Evolutionary conservation across 805 yeast genomes (phyloP), one percentile per base, ranked within the genome.

Genomic region (Zygosaccharomyces pseudorouxii): DNA sequence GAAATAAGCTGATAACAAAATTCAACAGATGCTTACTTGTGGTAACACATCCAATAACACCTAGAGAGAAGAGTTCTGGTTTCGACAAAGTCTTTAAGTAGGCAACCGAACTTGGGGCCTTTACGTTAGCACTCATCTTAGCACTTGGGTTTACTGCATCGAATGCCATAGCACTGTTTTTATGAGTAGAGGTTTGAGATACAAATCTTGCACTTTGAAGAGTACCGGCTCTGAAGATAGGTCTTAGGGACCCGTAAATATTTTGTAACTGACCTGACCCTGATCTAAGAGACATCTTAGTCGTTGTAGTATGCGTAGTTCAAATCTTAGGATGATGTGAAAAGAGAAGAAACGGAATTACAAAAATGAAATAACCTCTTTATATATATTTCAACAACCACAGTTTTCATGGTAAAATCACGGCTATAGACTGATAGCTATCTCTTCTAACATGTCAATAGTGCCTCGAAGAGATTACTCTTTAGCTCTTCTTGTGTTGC

Each of bases 31-130:
- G 75, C 58, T 81, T 82, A 64, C 81, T 81, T 29, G 82, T 55
- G 1, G 92, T 85, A 37, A 84, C 84, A 37, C 80, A 50, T 5
- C 93, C 93, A 54, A 86, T 85, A 49, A 83, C 70, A 35, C 82
- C 77, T 54, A 81, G 78, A 1, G 87, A 82, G 40, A 85, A 65
- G 45, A 86, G 70, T 64, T 84, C 86, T 5, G 73, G 62, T 42
- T 67, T 71, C 30, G 75, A 73, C 35, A 84, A 69, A 4, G 80
- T 75, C 50, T 77, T 79, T 48, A 84, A 67, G 62, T 81, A 81
- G 6, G 53, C 47, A 4, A 57, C 62, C 1, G 63, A 46, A 18
- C 55, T 51, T 14, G 67, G 63, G 10, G 55, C 48, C 18, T 52
- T 54, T 3, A 40, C 46, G 36, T 31, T 58, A 20, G 42, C 58